These are phyloP conservation scores for sorghum (Sorghum bicolor) DNA, from an alignment of 176 grass and related monocot species.

Conservation along the genomic window Sorghum_bicolor_NCBIv3 NC_012870.2:7115501-7116000, in stretches of 20 bases:
- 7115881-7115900: neutral
- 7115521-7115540: constrained; percentile 28
- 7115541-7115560: constrained; percentile 45
- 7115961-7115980: constrained; percentile 67
- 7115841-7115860: constrained; percentile 71
- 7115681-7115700: constrained; percentile 1
- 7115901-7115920: neutral
- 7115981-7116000: constrained; percentile 57
- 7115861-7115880: constrained; percentile 42
- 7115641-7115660: constrained; percentile 40
- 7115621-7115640: constrained; percentile 57
- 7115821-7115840: constrained; percentile 55
- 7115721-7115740: constrained; percentile 44
- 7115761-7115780: constrained; percentile 21
- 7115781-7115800: constrained; percentile 13
- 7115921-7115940: constrained; percentile 29
- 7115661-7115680: neutral
- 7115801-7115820: constrained; percentile 27
- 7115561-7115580: constrained; percentile 18
- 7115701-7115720: constrained; percentile 33
- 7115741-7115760: constrained; percentile 37
- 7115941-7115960: constrained; percentile 73
- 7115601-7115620: constrained; percentile 20
- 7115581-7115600: neutral
- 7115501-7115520: neutral